Conservation (phyloP, 441 rosid genomes). For the Arabidopsis lyrata region DNA sequence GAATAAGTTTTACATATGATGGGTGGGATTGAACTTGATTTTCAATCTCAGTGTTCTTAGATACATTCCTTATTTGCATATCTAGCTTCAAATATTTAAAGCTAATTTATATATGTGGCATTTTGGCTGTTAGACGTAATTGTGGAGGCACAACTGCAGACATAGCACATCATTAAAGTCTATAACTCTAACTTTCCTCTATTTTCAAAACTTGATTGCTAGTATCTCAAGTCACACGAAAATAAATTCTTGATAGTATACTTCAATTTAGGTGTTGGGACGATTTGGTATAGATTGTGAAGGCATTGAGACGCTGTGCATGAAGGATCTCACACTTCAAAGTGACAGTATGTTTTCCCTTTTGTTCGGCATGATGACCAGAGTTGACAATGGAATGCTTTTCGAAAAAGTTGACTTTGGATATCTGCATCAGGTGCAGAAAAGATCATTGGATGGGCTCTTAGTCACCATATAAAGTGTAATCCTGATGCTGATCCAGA, state of each 20-base stretch:
- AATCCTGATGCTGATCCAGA: constrained; percentile 65
- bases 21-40: no score
- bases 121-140: constrained; percentile 8
- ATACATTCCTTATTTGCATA: not conserved
- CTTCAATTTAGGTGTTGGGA: constrained; percentile 57
- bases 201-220: constrained; percentile 11
- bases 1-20: no score
- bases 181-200: not conserved
- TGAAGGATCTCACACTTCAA: constrained; percentile 74
- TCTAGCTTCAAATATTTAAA: not conserved
- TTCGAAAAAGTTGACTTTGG: constrained; percentile 9
- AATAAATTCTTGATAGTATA: not conserved
- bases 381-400: not conserved
- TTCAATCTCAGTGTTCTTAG: not conserved
- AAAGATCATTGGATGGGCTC: constrained; percentile 88
- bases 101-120: not conserved
- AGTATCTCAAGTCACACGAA: not conserved
- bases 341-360: constrained; percentile 67
- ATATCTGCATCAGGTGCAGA: constrained; percentile 71
- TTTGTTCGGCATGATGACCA: constrained; percentile 14
- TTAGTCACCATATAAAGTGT: constrained; percentile 80
- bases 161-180: not conserved
- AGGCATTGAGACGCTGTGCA: constrained; percentile 64
- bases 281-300: constrained; percentile 69
- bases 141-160: not conserved